Base-by-base conservation (phyloP, 805 yeast species). In the Wickerhamomyces kurtzmanii region DNA sequence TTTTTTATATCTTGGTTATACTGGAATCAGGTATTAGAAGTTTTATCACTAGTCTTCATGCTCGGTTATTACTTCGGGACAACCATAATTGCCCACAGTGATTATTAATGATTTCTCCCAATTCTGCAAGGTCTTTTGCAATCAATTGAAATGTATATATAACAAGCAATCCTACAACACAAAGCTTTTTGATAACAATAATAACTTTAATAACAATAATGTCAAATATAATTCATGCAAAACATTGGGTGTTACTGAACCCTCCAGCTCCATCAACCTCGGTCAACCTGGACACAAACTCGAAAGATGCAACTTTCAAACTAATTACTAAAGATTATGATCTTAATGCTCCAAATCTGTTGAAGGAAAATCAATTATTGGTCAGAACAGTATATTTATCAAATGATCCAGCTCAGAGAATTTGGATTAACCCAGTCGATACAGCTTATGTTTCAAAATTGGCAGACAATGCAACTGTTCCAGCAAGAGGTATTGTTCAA, bases 391-490 rank as follows among this genome's bases (percentile, higher is more conserved):
- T 63, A 23, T 64, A 59, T 33, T 35, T 72, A 8, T 69, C 79
- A 15, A 68, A 73, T 38, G 80, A 74, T 43, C 80, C 81, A 10
- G 70, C 78, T 12, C 76, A 71, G 41, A 70, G 75, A 47, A 59
- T 60, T 26, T 70, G 78, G 74, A 71, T 71, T 34, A 38, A 56
- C 3, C 39, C 53, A 10, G 34, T 36, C 12, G 53, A 45, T 27
- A 37, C 40, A 30, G 49, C 55, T 26, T 51, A 51, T 34, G 40
- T 49, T 5, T 40, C 40, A 23, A 48, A 49, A 12, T 40, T 45
- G 4, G 65, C 70, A 17, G 47, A 63, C 8, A 46, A 52, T 16
- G 53, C 56, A 26, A 67, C 67, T 12, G 65, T 70, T 13, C 54
- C 62, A 11, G 59, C 75, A 31, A 56, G 62, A 31, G 79, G 75